phyloP scores from a whole-genome alignment of 371 early-diverging fungal species.

The Nematocida minor region DNA sequence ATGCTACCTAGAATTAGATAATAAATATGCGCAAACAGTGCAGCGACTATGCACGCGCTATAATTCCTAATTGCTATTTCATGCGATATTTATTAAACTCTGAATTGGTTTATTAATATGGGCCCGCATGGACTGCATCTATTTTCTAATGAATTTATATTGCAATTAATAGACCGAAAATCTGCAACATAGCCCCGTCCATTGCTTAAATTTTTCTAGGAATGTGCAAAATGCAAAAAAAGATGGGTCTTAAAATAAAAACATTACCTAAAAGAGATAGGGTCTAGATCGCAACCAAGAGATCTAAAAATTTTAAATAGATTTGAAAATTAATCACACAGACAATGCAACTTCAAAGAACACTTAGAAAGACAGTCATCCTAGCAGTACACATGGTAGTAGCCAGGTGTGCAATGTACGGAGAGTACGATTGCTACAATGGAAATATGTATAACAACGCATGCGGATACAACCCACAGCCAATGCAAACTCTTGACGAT shows the following conservation, averaged over 20 bases:
- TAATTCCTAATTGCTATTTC: too few species aligned
- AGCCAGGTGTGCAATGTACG: slow-evolving; percentile 1
- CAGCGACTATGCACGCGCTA: too few species aligned
- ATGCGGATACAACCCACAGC: neutral
- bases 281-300: slow-evolving; percentile 30
- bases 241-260: neutral
- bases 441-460: neutral
- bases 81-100: too few species aligned
- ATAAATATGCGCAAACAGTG: too few species aligned
- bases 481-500: slow-evolving; percentile 23
- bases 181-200: neutral
- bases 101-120: too few species aligned
- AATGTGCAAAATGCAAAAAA: neutral
- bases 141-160: neutral
- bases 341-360: slow-evolving; percentile 34
- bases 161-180: neutral
- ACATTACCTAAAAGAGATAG: slow-evolving; percentile 16
- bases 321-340: neutral
- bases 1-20: too few species aligned
- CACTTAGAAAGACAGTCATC: slow-evolving; percentile 27
- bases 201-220: too few species aligned
- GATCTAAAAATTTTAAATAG: slow-evolving; percentile 47
- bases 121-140: too few species aligned
- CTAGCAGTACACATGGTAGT: neutral
- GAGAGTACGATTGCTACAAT: slow-evolving; percentile 17